Evolutionary conservation across 2,329 filamentous ascomycete genomes (phyloP).

Genomic region (Biscogniauxia mediterranea): DNA sequence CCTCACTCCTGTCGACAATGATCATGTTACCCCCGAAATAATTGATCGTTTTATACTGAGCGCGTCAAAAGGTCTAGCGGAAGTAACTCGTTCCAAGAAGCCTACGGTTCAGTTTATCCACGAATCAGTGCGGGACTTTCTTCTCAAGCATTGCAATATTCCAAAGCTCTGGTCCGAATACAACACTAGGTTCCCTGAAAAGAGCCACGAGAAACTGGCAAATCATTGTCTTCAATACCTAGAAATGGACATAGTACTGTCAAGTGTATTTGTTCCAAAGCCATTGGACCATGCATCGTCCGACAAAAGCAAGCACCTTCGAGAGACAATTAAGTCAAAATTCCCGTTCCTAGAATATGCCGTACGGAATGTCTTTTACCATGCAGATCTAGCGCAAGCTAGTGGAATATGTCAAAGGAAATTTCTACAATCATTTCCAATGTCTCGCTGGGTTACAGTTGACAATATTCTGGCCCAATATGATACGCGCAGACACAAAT

Average conservation of each 20-base stretch:
- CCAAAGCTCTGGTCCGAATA: constrained; percentile 33
- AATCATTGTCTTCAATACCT: constrained; percentile 25
- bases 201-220: constrained; percentile 44
- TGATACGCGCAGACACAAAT: neutral
- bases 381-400: constrained; percentile 7
- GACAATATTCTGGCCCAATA: neutral
- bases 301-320: neutral
- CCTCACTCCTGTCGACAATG: constrained; percentile 27
- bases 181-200: constrained; percentile 29
- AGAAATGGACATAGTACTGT: neutral
- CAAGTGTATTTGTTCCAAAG: neutral
- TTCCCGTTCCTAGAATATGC: constrained; percentile 18
- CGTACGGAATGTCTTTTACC: constrained; percentile 3
- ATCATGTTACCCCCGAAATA: constrained; percentile 5
- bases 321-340: neutral
- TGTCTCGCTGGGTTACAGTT: neutral
- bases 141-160: constrained; percentile 38
- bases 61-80: constrained; percentile 51
- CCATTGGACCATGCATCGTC: neutral
- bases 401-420: neutral
- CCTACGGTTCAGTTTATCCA: constrained; percentile 52
- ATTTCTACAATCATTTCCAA: neutral
- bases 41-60: constrained; percentile 37
- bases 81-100: constrained; percentile 34
- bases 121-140: constrained; percentile 48